These are phyloP conservation scores for Xylariaceae sp. DNA, from an alignment of 2,329 filamentous ascomycete genomes.

Conservation along the genomic window DNA sequence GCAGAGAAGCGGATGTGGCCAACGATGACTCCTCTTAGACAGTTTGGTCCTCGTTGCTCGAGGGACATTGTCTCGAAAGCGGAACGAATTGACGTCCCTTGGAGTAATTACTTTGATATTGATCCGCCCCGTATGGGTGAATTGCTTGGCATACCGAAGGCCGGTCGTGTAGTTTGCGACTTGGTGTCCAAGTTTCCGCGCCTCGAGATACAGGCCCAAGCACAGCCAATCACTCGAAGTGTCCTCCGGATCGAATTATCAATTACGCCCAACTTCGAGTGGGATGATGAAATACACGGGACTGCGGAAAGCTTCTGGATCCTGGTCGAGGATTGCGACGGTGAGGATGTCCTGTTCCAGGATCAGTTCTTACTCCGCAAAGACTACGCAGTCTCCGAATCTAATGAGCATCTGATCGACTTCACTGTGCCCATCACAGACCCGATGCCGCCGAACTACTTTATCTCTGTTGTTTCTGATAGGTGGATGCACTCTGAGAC, in stretches of 20 bases:
- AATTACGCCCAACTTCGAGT: conserved; percentile 90
- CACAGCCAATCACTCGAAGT: conserved; percentile 90
- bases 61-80: conserved; percentile 85
- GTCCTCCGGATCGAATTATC: conserved; percentile 86
- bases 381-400: conserved; percentile 78
- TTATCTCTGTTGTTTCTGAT: conserved; percentile 90
- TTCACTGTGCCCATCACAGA: conserved; percentile 96
- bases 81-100: conserved; percentile 90
- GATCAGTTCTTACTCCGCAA: conserved; percentile 89
- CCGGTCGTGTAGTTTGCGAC: conserved; percentile 77
- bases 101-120: conserved; percentile 90
- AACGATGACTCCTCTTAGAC: conserved; percentile 91
- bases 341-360: conserved; percentile 90
- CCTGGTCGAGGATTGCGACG: conserved; percentile 92
- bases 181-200: conserved; percentile 90
- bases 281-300: conserved; percentile 88
- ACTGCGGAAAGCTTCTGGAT: conserved; percentile 94
- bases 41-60: conserved; percentile 72
- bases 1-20: conserved; percentile 99
- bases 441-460: conserved; percentile 98
- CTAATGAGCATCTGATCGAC: conserved; percentile 90
- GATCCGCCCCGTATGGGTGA: conserved; percentile 96
- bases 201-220: conserved; percentile 85
- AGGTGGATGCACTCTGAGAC: conserved; percentile 99
- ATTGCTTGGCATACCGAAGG: conserved; percentile 82